Base-by-base conservation (phyloP, 805 yeast genomes). In the Spencermartinsiella europaea region DNA sequence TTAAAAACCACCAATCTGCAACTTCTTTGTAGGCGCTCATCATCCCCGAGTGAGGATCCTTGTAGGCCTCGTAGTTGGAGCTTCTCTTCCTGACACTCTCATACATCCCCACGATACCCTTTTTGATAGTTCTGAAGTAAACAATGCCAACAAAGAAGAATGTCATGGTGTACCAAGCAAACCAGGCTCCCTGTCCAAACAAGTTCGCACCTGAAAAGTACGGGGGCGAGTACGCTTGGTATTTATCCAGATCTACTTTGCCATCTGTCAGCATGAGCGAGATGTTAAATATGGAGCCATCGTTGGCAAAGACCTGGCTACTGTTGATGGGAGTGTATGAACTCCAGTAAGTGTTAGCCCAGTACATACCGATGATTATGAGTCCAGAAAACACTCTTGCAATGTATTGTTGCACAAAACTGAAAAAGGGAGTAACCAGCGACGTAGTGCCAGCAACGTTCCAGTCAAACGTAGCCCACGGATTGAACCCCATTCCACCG, bases 1-100 rank as follows among this genome's bases (percentile, higher is more conserved):
- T 50, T n/a, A 76, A 46, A 65, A 75, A 83, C 86, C 88, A 81
- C 81, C 81, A 79, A 52, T 79, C 83, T 1, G 95, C 93, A 16
- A 81, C 87, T 52, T 83, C 88, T 33, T 73, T 73, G 61, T 83
- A 82, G 44, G 62, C 66, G 35, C 53, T 57, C 79, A 76, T 78
- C 54, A 77, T 67, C n/a, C 46, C 34, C 16, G 48, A 38, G 46
- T 52, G 52, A 21, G 52, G 40, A 39, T 57, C 61, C 21, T 52
- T 40, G 21, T 47, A 35, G 20, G 66, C 59, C 22, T 79, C 15
- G 17, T 39, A 27, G 34, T 16, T 17, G 14, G 31, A 22, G 45
- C 27, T 17, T 19, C 27, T 20, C 28, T 44, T 21, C 12, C 21
- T 8, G 19, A 39, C 14, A 10, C 37, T n/a, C 2, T 25, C 17